Evolutionary conservation across 2,329 filamentous ascomycete genomes (phyloP).

Genomic region (Leptographium lundbergii): DNA sequence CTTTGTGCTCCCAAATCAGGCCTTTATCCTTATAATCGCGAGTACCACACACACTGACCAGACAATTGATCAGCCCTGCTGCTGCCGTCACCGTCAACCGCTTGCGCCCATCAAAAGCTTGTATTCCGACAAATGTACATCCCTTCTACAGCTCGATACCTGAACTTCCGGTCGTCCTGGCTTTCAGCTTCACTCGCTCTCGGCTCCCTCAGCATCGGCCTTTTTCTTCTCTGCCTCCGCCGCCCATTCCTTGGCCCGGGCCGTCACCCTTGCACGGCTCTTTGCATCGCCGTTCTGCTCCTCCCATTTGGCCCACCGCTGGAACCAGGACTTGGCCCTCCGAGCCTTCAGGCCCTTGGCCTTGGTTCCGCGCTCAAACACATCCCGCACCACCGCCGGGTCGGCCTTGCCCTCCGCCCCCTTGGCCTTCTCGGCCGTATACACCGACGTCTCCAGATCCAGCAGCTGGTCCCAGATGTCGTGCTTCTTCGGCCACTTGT

Average conservation of each 20-base stretch:
- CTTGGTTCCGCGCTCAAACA: slow-evolving; percentile 71
- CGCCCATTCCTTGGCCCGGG: slow-evolving; percentile 59
- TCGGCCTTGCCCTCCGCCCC: slow-evolving; percentile 41
- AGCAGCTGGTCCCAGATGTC: slow-evolving; percentile 90
- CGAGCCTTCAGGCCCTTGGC: slow-evolving; percentile 64
- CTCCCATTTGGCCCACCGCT: slow-evolving; percentile 85
- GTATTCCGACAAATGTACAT: neutral
- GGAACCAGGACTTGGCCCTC: slow-evolving; percentile 79
- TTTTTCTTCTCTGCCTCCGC: slow-evolving; percentile 25
- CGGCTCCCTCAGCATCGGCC: slow-evolving; percentile 15
- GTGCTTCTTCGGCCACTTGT: slow-evolving; percentile 75
- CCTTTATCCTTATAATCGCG: too few species aligned
- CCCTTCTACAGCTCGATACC: neutral
- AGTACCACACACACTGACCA: too few species aligned
- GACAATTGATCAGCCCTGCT: too few species aligned
- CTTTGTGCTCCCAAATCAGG: too few species aligned
- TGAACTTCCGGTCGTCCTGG: neutral
- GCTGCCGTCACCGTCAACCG: too few species aligned
- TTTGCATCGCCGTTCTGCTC: slow-evolving; percentile 58
- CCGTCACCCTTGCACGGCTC: slow-evolving; percentile 57
- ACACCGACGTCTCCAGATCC: slow-evolving; percentile 63
- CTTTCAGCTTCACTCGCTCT: neutral
- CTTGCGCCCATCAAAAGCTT: too few species aligned
- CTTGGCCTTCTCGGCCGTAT: slow-evolving; percentile 30
- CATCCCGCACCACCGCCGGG: slow-evolving; percentile 46